These are phyloP conservation scores for Tetrahymena borealis DNA, from an alignment of 73 alveolate species.

Conservation along the genomic window DNA sequence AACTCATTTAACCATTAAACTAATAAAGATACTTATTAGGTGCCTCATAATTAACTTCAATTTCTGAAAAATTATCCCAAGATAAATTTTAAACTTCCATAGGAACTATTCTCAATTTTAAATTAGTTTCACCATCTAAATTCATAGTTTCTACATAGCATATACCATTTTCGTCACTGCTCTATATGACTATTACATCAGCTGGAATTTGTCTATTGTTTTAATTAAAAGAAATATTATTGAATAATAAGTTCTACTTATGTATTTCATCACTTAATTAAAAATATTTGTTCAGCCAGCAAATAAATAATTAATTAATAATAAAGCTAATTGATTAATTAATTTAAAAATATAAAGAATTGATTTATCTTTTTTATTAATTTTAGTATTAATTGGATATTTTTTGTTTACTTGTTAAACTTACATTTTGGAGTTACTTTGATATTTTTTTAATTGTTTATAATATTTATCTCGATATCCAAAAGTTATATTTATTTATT, in stretches of 20 bases:
- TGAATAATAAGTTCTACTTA: conserved; percentile 76
- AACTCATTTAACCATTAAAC: conserved; percentile 20
- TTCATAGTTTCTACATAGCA: conserved; percentile 83
- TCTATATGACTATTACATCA: conserved; percentile 54
- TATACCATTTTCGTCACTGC: conserved; percentile 53
- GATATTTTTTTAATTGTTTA: too few relatives aligned
- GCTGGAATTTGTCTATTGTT: conserved; percentile 63
- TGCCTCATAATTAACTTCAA: conserved; percentile 30
- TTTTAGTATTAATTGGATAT: too few relatives aligned
- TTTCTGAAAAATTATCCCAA: neutral
- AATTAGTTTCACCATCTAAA: conserved; percentile 84
- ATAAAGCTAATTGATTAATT: neutral
- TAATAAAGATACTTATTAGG: conserved; percentile 31
- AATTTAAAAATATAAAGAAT: neutral
- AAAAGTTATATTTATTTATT: too few relatives aligned
- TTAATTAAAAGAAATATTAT: neutral
- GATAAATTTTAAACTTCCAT: neutral
- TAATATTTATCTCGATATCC: too few relatives aligned
- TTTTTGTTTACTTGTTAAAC: too few relatives aligned
- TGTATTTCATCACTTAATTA: conserved; percentile 72
- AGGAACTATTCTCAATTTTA: neutral
- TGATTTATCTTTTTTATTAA: conserved; percentile 21
- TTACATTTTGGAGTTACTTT: too few relatives aligned
- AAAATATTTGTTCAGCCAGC: conserved; percentile 1
- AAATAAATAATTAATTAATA: neutral